Percentiles rank a stretch among this genome's conserved stretches.
Conservation (phyloP, 495 filamentous ascomycete species). For the Aspergillus funiculosus region DNA sequence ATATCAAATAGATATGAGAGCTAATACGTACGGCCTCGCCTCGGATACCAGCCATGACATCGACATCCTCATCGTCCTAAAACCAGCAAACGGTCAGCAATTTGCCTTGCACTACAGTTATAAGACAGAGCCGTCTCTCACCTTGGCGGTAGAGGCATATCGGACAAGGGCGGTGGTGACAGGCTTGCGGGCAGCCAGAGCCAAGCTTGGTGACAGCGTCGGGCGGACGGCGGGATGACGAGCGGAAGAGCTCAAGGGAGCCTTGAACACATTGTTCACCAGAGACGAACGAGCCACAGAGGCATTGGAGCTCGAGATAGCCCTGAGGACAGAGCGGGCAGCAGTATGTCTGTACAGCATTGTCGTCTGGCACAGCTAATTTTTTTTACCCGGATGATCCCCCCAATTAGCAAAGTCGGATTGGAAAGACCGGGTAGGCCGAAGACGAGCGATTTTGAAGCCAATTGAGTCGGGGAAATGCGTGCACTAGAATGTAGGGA, state of each 20-base stretch:
- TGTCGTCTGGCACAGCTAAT: slow-evolving; percentile 34
- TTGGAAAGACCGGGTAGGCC: slow-evolving; percentile 34
- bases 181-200: slow-evolving; percentile 46
- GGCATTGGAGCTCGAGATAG: slow-evolving; percentile 45
- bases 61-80: slow-evolving; percentile 40
- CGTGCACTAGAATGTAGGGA: slow-evolving; percentile 19
- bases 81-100: slow-evolving; percentile 25
- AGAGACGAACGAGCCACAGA: slow-evolving; percentile 39
- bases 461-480: slow-evolving; percentile 35
- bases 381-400: slow-evolving; percentile 25
- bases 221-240: slow-evolving; percentile 32
- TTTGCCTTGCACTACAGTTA: slow-evolving; percentile 4
- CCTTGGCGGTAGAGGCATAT: slow-evolving; percentile 38
- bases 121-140: slow-evolving; percentile 14
- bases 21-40: slow-evolving; percentile 61
- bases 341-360: slow-evolving; percentile 47
- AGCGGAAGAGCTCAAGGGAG: slow-evolving; percentile 42
- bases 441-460: slow-evolving; percentile 17
- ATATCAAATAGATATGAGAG: slow-evolving; percentile 4
- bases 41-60: slow-evolving; percentile 65
- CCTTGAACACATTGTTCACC: slow-evolving; percentile 41
- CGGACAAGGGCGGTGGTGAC: slow-evolving; percentile 50
- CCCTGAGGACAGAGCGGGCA: slow-evolving; percentile 44
- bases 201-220: slow-evolving; percentile 30
- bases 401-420: slow-evolving; percentile 28